Base-by-base conservation (phyloP, 305 asterid genomes). In the Caryopteris hybrid region DNA sequence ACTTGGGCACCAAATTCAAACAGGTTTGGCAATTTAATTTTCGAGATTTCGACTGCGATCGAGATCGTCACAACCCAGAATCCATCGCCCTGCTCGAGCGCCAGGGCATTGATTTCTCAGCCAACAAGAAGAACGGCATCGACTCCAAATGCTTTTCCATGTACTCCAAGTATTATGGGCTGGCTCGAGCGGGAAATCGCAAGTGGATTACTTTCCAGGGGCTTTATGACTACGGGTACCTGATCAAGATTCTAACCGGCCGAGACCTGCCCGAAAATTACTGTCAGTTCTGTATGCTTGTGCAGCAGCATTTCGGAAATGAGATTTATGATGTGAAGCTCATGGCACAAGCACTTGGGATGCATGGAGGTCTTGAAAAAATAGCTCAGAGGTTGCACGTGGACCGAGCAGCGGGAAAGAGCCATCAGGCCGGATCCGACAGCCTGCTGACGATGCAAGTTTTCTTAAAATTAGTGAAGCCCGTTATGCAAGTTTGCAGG, bases 21-120 rank as follows among this genome's bases (percentile, higher is more conserved):
- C 51, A 33, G 33, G 10, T 63, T 0, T 67, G 72, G 72, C 52
- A 66, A 16, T 67, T 67, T 45, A 67, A 67, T 18, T 68, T 55
- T 14, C 33, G 38, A 3, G 72, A 68, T 0, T 68, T 68, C 33
- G 56, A 68, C 9, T 7, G 18, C 21, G 64, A 41, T 0, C 8
- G 7, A 2, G 48, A 58, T 20, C 47, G 34, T 48, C 31, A 58
- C 4, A 51, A 36, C 61, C 50, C 36, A 0, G 60, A 48, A 13
- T 45, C 63, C 3, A 57, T 34, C 4, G 1, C 63, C 4, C 41
- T 57, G 6, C 63, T 57, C 5, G 2, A 34, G 25, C n/a, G 22
- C 6, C 63, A 57, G 1, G 63, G 63, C 29, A 57, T 57, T 0
- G 29, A 57, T 18, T 57, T 57, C 1, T 8, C 0, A 0, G 29